A percentile compares a stretch with the other conserved stretches of the same genome.
phyloP scores from a whole-genome alignment of 2,329 filamentous ascomycete genomes.

The Epichloe sp. region DNA sequence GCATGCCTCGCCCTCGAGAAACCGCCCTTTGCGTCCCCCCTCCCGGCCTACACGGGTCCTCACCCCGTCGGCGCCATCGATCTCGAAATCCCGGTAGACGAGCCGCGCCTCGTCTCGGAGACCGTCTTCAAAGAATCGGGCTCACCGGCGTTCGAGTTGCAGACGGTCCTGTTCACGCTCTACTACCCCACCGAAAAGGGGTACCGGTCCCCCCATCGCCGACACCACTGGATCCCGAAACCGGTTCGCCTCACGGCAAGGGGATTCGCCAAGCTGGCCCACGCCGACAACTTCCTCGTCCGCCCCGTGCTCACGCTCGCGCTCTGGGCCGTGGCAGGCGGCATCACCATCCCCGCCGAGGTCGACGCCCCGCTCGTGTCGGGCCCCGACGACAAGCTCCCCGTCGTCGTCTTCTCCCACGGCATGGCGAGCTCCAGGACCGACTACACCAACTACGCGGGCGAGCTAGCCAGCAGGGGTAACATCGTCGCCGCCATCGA shows the following conservation, averaged over 20 bases:
- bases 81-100: constrained; percentile 29
- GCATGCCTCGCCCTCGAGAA: constrained; percentile 26
- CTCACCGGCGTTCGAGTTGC: constrained; percentile 29
- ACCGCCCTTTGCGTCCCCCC: constrained; percentile 30
- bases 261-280: constrained; percentile 33
- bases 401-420: constrained; percentile 38
- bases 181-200: constrained; percentile 29
- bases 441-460: constrained; percentile 38
- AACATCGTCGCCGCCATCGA: constrained; percentile 36
- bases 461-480: constrained; percentile 36
- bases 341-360: constrained; percentile 32
- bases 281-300: constrained; percentile 28
- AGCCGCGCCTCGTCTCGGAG: constrained; percentile 18
- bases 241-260: constrained; percentile 30
- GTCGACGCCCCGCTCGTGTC: constrained; percentile 30
- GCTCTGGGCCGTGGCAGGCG: constrained; percentile 28
- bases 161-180: constrained; percentile 35
- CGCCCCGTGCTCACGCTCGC: constrained; percentile 29
- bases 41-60: constrained; percentile 31
- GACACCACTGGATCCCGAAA: constrained; percentile 32
- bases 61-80: constrained; percentile 34
- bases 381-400: constrained; percentile 15
- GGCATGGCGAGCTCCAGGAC: constrained; percentile 36
- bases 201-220: constrained; percentile 12
- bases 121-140: constrained; percentile 20